A percentile compares a stretch with the other conserved stretches of the same genome.
These are phyloP conservation scores for Clohesyomyces aquaticus DNA, from an alignment of 495 filamentous ascomycete species.

Conservation along the genomic window DNA sequence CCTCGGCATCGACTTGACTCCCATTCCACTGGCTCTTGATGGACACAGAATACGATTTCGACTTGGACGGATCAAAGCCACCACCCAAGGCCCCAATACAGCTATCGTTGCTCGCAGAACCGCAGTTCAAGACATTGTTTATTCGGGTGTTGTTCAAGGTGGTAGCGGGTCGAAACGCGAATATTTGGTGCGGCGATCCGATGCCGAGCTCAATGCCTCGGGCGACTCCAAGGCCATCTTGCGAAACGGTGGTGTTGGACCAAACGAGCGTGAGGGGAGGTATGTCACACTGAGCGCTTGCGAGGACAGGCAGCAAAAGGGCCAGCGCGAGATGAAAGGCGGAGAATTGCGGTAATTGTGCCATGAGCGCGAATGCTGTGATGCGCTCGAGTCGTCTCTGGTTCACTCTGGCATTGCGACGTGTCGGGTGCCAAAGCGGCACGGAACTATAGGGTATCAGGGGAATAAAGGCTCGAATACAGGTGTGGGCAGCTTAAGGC, in stretches of 20 bases:
- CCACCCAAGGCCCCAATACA: conserved; percentile 1
- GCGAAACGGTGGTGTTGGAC: conserved; percentile 5
- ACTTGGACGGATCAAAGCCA: conserved; percentile 5
- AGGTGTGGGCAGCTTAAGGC: too few species aligned
- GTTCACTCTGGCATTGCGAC: too few species aligned
- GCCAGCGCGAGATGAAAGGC: too few species aligned
- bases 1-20: not conserved
- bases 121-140: conserved; percentile 7
- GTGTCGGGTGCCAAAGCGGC: too few species aligned
- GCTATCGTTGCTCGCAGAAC: not conserved
- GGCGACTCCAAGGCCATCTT: conserved; percentile 5
- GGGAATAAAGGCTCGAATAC: too few species aligned
- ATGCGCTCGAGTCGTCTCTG: too few species aligned
- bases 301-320: too few species aligned
- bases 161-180: conserved; percentile 3
- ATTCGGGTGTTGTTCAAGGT: conserved; percentile 9
- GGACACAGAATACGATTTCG: not conserved
- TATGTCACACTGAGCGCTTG: conserved; percentile 5
- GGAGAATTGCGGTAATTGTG: too few species aligned
- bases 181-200: conserved; percentile 4
- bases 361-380: too few species aligned
- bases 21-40: conserved; percentile 11
- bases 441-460: too few species aligned
- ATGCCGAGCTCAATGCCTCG: conserved; percentile 10
- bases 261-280: not conserved